Conservation (phyloP, 192 early-diverging fungal genomes). For the Umbelopsis sp. region DNA sequence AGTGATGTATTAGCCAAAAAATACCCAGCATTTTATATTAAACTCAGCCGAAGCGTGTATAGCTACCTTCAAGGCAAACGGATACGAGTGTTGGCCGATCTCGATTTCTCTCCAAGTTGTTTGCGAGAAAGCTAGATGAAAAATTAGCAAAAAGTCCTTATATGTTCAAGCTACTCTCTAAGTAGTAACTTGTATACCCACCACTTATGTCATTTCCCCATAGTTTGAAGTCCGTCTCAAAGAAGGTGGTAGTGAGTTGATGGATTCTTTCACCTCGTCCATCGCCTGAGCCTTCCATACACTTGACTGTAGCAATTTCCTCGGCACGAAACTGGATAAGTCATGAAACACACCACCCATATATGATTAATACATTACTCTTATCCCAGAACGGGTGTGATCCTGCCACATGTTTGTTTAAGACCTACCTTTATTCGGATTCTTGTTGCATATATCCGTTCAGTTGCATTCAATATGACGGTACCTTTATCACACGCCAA, state of each 20-base stretch:
- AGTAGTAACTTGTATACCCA: background rate
- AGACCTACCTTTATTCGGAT: conserved; percentile 40
- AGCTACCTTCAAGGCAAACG: conserved; percentile 45
- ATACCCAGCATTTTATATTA: background rate
- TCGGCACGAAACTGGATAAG: conserved; percentile 39
- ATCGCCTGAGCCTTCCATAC: conserved; percentile 33
- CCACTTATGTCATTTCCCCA: conserved; percentile 37
- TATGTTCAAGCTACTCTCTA: background rate
- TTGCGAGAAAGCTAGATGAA: conserved; percentile 26
- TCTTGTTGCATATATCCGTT: conserved; percentile 35
- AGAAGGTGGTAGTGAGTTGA: conserved; percentile 39
- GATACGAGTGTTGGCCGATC: conserved; percentile 36
- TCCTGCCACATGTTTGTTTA: background rate
- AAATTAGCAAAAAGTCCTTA: background rate
- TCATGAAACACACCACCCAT: background rate
- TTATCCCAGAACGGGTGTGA: background rate
- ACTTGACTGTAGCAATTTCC: conserved; percentile 38
- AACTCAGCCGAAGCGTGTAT: background rate
- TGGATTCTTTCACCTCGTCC: conserved; percentile 33
- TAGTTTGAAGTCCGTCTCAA: conserved; percentile 33
- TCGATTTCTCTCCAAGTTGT: conserved; percentile 36
- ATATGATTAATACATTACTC: background rate
- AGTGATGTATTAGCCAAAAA: background rate
- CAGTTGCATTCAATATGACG: conserved; percentile 31
- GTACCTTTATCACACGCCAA: conserved; percentile 22